These are phyloP conservation scores for Aspergillus oerlinghausenensis DNA, from an alignment of 2,329 filamentous ascomycete genomes.

Conservation along the genomic window DNA sequence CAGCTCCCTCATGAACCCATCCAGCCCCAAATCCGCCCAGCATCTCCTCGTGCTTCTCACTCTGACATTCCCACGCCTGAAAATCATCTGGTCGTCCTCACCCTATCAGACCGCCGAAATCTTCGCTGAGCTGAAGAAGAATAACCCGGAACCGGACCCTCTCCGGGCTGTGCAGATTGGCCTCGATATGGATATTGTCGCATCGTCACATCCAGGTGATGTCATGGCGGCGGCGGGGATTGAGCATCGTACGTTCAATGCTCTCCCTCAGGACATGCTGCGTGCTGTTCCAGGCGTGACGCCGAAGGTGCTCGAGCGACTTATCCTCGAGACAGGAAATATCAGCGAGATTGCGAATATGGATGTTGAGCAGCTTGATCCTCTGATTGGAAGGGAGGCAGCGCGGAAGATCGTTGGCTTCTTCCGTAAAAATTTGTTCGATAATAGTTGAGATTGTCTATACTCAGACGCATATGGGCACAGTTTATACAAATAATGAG, in stretches of 20 bases:
- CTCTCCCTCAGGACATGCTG: slow-evolving; percentile 87
- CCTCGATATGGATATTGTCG: slow-evolving; percentile 53
- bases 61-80: slow-evolving; percentile 81
- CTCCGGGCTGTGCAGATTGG: slow-evolving; percentile 79
- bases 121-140: slow-evolving; percentile 86
- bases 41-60: slow-evolving; percentile 89
- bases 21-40: slow-evolving; percentile 71
- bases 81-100: slow-evolving; percentile 88
- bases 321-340: slow-evolving; percentile 70
- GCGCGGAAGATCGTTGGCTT: slow-evolving; percentile 74
- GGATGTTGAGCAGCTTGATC: slow-evolving; percentile 65
- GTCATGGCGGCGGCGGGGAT: slow-evolving; percentile 53
- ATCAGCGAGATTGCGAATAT: slow-evolving; percentile 83
- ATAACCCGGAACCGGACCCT: slow-evolving; percentile 85
- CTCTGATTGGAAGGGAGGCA: slow-evolving; percentile 71
- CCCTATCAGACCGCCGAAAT: slow-evolving; percentile 98
- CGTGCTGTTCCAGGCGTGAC: slow-evolving; percentile 78
- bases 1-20: slow-evolving; percentile 58
- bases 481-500: slow-evolving; percentile 2
- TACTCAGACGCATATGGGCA: not conserved
- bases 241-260: slow-evolving; percentile 67
- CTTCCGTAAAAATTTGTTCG: slow-evolving; percentile 65
- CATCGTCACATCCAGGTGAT: slow-evolving; percentile 36
- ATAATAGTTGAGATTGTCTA: slow-evolving; percentile 24
- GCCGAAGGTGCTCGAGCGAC: slow-evolving; percentile 66